Evolutionary conservation across 1,139 yeast genomes (phyloP), one percentile per base, ranked within the genome.

Genomic region (Cylindricascospora bacillispora): DNA sequence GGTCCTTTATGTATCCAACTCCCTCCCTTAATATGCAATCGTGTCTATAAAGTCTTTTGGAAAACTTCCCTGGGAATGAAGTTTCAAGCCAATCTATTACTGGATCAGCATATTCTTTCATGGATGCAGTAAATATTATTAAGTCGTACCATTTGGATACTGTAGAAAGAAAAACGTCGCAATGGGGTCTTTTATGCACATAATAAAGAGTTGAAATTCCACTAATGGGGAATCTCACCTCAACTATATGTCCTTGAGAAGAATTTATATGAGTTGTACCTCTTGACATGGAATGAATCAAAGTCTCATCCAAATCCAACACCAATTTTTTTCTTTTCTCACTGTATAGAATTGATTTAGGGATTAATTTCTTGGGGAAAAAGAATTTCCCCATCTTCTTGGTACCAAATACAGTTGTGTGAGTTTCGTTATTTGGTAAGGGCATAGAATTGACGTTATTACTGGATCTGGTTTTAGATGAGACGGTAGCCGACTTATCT

Each of bases 71-170:
- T 5, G 45, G 36, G 26, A 49, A 40, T 6, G 55, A 43, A 25
- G 63, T 57, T 43, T 77, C 85, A 13, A 89, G 60, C 78, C 93
- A 82, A 55, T 86, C 92, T 31, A 89, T 83, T 37, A 89, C 92
- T 0, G 98, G 98, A 49, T 89, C 98, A 0, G 98, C 98, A 47
- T 89, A 89, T 52, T 85, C 95, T 54, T 75, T 75, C 35, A 89
- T 92, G 29, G 93, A 78, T 2, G 98, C 98, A 0, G 98, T 89
- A 59, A 85, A 85, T 9, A 89, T 72, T 27, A 85, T 89, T 25
- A 89, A 60, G 43, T 83, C 81, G 55, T 73, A 89, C 97, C 97
- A 89, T 45, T 74, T 73, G 33, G 77, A 63, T 10, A 85, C 92
- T 37, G 76, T 79, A 35, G 71, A 64, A 18, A 89, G 61, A 49